Percentiles rank a stretch among this genome's conserved stretches.
Evolutionary conservation across 2,329 filamentous ascomycete species (phyloP).

Genomic region (Cladosporium cucumerinum): DNA sequence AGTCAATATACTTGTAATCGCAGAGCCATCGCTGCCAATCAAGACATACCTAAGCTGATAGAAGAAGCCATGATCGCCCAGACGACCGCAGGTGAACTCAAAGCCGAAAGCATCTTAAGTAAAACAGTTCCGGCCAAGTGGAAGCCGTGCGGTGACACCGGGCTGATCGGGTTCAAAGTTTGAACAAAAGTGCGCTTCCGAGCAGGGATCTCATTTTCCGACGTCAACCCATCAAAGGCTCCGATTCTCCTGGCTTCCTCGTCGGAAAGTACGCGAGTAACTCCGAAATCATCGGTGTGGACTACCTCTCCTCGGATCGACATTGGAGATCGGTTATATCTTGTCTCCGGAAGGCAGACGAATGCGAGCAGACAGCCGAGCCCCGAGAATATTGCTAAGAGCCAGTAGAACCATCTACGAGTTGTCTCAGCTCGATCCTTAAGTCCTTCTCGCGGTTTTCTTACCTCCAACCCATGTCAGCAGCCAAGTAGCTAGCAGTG

Average conservation of each 20-base stretch:
- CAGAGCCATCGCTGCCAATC: neutral
- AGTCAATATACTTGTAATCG: neutral
- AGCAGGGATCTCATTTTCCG: neutral
- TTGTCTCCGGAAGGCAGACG: conserved; percentile 42
- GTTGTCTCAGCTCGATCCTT: neutral
- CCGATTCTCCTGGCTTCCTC: conserved; percentile 29
- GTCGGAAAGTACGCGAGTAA: conserved; percentile 36
- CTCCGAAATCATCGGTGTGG: conserved; percentile 41
- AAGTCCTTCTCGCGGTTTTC: neutral
- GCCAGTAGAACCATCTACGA: conserved; percentile 41
- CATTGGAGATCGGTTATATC: conserved; percentile 37
- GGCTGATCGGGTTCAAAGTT: conserved; percentile 20
- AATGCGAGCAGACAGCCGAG: conserved; percentile 39
- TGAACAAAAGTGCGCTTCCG: conserved; percentile 18
- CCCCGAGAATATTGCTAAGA: conserved; percentile 37
- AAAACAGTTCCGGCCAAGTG: conserved; percentile 20
- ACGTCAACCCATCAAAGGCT: neutral
- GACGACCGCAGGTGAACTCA: conserved; percentile 38
- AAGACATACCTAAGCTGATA: conserved; percentile 36
- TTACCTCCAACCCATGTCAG: conserved; percentile 36
- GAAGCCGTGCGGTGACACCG: conserved; percentile 18
- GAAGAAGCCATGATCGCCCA: conserved; percentile 39
- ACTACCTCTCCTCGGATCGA: conserved; percentile 36
- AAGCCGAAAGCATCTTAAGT: conserved; percentile 36
- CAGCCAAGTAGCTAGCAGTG: conserved; percentile 37